These are phyloP conservation scores for Fragaria nilgerrensis DNA, from an alignment of 306 rosid species.

Conservation along the genomic window DNA sequence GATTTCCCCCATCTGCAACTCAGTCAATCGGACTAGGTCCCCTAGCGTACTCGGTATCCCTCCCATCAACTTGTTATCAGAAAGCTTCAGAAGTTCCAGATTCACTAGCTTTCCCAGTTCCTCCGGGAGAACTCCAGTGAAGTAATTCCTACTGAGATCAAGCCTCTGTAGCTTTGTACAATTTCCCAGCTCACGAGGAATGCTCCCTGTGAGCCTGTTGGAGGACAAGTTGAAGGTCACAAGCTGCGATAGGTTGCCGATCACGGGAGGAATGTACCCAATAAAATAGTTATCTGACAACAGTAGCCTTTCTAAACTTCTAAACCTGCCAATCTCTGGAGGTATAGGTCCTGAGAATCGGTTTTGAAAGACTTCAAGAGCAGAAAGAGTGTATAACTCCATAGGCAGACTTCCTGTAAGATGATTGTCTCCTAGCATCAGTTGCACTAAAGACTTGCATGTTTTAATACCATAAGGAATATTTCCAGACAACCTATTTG, in stretches of 20 bases:
- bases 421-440: conserved; percentile 63
- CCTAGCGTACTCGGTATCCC: conserved; percentile 59
- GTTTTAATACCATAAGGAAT: conserved; percentile 60
- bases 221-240: conserved; percentile 65
- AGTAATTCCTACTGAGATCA: conserved; percentile 68
- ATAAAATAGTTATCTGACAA: conserved; percentile 56
- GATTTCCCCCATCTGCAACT: conserved; percentile 66
- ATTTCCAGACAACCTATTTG: conserved; percentile 61
- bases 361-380: conserved; percentile 61
- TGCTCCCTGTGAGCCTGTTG: conserved; percentile 49
- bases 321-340: conserved; percentile 52
- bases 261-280: conserved; percentile 60
- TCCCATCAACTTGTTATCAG: conserved; percentile 59
- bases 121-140: conserved; percentile 52
- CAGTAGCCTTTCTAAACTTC: conserved; percentile 55
- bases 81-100: conserved; percentile 62
- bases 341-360: conserved; percentile 50
- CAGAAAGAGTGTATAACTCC: conserved; percentile 61
- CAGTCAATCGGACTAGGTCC: conserved; percentile 55
- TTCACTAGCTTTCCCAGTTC: conserved; percentile 65
- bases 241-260: conserved; percentile 54
- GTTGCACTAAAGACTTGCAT: conserved; percentile 67
- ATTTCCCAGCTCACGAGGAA: conserved; percentile 68
- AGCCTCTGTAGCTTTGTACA: conserved; percentile 64
- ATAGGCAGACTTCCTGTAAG: conserved; percentile 61